Conservation (phyloP, 2,329 filamentous ascomycete genomes). For the Metarhizium robertsii region DNA sequence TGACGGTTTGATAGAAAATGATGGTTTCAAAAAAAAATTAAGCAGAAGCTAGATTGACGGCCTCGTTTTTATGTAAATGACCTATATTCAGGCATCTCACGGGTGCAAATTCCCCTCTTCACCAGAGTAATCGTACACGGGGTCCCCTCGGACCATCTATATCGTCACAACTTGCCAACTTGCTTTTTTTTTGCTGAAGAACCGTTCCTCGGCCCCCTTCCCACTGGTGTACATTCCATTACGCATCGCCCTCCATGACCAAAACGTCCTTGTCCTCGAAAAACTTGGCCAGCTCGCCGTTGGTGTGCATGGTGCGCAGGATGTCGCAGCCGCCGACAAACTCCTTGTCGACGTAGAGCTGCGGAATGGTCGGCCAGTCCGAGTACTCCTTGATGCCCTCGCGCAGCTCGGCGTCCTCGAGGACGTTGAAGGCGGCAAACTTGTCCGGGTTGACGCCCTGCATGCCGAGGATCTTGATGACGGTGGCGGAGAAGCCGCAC, state of each 20-base stretch:
- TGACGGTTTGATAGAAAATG: not conserved
- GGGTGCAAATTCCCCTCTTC: not conserved
- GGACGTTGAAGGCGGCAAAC: slow-evolving; percentile 96
- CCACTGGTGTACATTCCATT: slow-evolving; percentile 4
- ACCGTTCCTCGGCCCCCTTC: no score
- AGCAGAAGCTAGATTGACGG: not conserved
- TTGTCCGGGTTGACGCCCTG: slow-evolving; percentile 93
- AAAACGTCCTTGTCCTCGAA: slow-evolving; percentile 89
- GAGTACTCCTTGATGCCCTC: slow-evolving; percentile 97
- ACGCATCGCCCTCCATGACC: slow-evolving; percentile 34
- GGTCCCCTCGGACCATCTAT: slow-evolving; percentile 1
- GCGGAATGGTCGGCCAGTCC: slow-evolving; percentile 97
- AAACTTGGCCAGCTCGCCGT: slow-evolving; percentile 83
- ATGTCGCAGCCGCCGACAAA: slow-evolving; percentile 98
- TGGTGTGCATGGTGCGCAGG: slow-evolving; percentile 92
- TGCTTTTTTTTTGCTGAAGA: slow-evolving; percentile 10
- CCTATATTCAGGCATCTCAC: not conserved
- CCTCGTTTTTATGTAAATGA: not conserved
- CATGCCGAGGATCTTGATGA: slow-evolving; percentile 86
- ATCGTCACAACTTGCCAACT: slow-evolving; percentile 16
- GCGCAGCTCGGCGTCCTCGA: slow-evolving; percentile 83
- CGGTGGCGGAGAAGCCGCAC: slow-evolving; percentile 92
- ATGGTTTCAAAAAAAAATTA: not conserved
- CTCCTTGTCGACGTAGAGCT: slow-evolving; percentile 90
- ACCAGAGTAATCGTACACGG: slow-evolving; percentile 1